A percentile compares a stretch with the other conserved stretches of the same genome.
Conservation (phyloP, 1,284 basidiomycete species). For the Irpex sp. region DNA sequence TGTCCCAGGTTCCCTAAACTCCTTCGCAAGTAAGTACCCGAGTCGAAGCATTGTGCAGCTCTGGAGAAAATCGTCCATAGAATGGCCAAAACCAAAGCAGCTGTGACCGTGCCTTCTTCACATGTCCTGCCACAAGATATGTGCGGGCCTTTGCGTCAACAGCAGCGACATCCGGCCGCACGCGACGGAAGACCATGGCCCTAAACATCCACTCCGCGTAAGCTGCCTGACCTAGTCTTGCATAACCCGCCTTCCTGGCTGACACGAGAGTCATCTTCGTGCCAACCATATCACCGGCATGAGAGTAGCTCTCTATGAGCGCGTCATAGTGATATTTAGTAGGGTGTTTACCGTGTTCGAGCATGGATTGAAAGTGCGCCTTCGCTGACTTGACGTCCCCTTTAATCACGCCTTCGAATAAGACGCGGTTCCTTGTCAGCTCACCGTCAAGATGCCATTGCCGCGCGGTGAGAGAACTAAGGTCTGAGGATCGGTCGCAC, state of each 20-base stretch:
- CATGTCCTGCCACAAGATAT: slow-evolving; percentile 54
- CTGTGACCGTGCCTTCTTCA: slow-evolving; percentile 44
- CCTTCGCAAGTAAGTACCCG: slow-evolving; percentile 39
- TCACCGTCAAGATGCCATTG: slow-evolving; percentile 51
- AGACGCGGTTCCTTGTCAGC: slow-evolving; percentile 57
- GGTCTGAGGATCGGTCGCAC: slow-evolving; percentile 43
- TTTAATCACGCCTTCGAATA: slow-evolving; percentile 51
- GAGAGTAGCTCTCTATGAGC: slow-evolving; percentile 64
- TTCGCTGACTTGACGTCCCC: slow-evolving; percentile 48
- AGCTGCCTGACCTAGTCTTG: slow-evolving; percentile 50
- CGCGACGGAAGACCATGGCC: slow-evolving; percentile 55
- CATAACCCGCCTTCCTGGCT: slow-evolving; percentile 50
- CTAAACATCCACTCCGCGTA: slow-evolving; percentile 53
- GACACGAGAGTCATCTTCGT: slow-evolving; percentile 51
- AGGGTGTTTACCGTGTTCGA: slow-evolving; percentile 61
- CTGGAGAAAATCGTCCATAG: slow-evolving; percentile 56
- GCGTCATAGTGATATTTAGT: slow-evolving; percentile 66
- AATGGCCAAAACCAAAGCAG: slow-evolving; percentile 62
- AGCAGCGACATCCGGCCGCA: slow-evolving; percentile 63
- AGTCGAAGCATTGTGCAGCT: slow-evolving; percentile 38
- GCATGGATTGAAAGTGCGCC: slow-evolving; percentile 50
- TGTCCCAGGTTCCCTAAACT: slow-evolving; percentile 39
- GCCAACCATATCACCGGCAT: slow-evolving; percentile 46
- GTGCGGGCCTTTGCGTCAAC: slow-evolving; percentile 68
- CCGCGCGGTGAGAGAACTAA: slow-evolving; percentile 39